Percentiles rank a stretch among this genome's conserved stretches.
These are phyloP conservation scores for Podospora australis DNA, from an alignment of 495 filamentous ascomycete species.

Conservation along the genomic window DNA sequence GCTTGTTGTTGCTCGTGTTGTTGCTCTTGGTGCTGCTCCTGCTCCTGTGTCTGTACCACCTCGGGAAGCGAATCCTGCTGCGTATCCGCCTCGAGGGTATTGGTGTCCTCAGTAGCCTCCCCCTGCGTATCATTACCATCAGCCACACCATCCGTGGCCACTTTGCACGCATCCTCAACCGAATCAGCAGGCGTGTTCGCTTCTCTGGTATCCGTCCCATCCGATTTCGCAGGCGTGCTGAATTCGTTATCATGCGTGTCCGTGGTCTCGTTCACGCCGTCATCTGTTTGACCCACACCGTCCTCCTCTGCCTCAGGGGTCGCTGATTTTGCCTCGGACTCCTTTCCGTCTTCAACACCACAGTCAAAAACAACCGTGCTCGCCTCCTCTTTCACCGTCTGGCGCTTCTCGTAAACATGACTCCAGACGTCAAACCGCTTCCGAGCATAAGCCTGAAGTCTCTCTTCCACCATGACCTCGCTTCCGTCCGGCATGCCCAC, in stretches of 20 bases:
- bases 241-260: too few species aligned
- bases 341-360: background rate
- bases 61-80: too few species aligned
- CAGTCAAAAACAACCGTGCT: background rate
- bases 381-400: background rate
- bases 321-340: too few species aligned
- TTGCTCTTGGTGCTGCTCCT: background rate
- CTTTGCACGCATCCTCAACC: background rate
- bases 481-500: background rate
- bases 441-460: slow-evolving; percentile 7
- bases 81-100: too few species aligned
- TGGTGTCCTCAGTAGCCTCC: background rate
- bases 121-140: background rate
- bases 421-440: slow-evolving; percentile 16
- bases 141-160: background rate
- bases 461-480: slow-evolving; percentile 7
- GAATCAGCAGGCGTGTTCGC: too few species aligned
- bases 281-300: background rate
- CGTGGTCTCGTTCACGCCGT: background rate
- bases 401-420: background rate
- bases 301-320: background rate
- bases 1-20: background rate
- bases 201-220: too few species aligned
- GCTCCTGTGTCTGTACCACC: too few species aligned
- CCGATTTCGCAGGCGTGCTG: too few species aligned